phyloP scores from a whole-genome alignment of 495 filamentous ascomycete species.

The Penicillium fimorum region DNA sequence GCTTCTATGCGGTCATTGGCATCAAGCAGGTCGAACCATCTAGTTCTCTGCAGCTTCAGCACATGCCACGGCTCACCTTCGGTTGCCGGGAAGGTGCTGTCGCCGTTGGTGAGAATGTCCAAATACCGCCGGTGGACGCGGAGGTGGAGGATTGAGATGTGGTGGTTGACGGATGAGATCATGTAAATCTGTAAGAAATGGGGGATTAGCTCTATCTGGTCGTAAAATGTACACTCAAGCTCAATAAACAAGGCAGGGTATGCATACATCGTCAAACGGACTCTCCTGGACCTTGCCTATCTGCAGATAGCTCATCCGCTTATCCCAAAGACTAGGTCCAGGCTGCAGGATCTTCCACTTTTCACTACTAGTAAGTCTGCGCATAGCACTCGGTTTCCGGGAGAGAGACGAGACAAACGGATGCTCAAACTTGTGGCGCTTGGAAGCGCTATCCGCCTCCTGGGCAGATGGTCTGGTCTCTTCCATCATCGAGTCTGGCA shows the following conservation, averaged over 20 bases:
- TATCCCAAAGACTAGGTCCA: constrained; percentile 71
- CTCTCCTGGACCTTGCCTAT: constrained; percentile 60
- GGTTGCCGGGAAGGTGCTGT: constrained; percentile 35
- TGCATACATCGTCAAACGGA: constrained; percentile 57
- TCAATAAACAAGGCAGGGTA: neutral
- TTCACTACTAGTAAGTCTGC: constrained; percentile 38
- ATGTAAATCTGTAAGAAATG: constrained; percentile 65
- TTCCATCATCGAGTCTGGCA: constrained; percentile 28
- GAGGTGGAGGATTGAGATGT: constrained; percentile 71
- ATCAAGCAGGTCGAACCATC: constrained; percentile 77
- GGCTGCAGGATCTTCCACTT: constrained; percentile 57
- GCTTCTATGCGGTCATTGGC: constrained; percentile 65
- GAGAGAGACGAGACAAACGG: constrained; percentile 33
- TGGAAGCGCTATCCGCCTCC: constrained; percentile 32
- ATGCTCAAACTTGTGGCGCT: constrained; percentile 43
- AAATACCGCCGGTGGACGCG: constrained; percentile 68
- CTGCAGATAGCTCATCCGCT: constrained; percentile 65
- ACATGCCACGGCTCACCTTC: constrained; percentile 61
- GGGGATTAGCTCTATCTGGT: neutral
- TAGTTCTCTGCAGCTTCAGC: constrained; percentile 63
- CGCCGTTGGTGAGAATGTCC: constrained; percentile 45
- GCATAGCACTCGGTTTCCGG: constrained; percentile 31
- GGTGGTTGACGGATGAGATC: constrained; percentile 78
- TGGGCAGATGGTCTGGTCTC: constrained; percentile 23
- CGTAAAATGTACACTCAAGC: neutral